These are phyloP conservation scores for Cnidoscolus chayamansa DNA, from an alignment of 441 rosid species.

Conservation along the genomic window DNA sequence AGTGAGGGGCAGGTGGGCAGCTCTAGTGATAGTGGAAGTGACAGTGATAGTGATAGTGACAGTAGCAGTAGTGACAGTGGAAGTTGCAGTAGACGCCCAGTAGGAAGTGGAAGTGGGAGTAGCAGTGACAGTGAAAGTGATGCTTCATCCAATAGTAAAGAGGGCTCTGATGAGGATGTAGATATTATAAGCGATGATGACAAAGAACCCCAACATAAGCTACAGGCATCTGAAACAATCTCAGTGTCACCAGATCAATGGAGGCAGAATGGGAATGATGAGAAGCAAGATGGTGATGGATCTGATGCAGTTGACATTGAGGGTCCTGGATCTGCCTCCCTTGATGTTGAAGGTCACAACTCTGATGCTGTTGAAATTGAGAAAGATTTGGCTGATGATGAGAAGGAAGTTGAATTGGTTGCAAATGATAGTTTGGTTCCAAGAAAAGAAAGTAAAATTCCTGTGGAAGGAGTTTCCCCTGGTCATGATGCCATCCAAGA, in stretches of 20 bases:
- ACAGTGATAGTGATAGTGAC: slow-evolving; percentile 67
- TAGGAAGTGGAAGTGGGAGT: slow-evolving; percentile 66
- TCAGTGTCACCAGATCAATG: slow-evolving; percentile 35
- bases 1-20: slow-evolving; percentile 64
- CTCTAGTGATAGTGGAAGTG: slow-evolving; percentile 85
- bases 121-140: slow-evolving; percentile 92
- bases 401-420: slow-evolving; percentile 46
- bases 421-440: slow-evolving; percentile 31
- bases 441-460: slow-evolving; percentile 34
- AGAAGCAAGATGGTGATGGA: slow-evolving; percentile 46
- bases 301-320: slow-evolving; percentile 51
- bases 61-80: slow-evolving; percentile 54
- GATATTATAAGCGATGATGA: slow-evolving; percentile 93
- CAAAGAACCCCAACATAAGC: slow-evolving; percentile 44
- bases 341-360: slow-evolving; percentile 53
- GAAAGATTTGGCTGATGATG: slow-evolving; percentile 56
- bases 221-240: slow-evolving; percentile 37
- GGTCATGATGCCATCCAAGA: slow-evolving; percentile 48
- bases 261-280: slow-evolving; percentile 40
- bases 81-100: slow-evolving; percentile 49
- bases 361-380: slow-evolving; percentile 53
- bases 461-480: slow-evolving; percentile 37
- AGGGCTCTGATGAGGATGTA: slow-evolving; percentile 92
- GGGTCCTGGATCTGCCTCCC: slow-evolving; percentile 47
- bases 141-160: slow-evolving; percentile 81